Conservation (phyloP, 441 rosid species). For the Mallotus japonicus region DNA sequence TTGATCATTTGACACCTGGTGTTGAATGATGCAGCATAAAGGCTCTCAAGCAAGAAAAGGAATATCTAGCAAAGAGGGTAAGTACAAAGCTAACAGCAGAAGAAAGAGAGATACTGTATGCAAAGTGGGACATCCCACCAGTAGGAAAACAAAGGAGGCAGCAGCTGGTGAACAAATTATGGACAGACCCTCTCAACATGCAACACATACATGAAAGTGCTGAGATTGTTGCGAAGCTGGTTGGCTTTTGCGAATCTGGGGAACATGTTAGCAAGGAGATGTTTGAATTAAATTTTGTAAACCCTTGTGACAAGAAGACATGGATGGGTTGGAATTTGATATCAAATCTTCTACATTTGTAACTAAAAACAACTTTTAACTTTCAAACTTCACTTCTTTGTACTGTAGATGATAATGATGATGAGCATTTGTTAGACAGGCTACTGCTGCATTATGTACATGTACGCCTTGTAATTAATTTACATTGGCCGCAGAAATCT, state of each 20-base stretch:
- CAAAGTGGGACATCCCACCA: conserved; percentile 75
- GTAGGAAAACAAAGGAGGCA: conserved; percentile 85
- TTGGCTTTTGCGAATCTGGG: conserved; percentile 76
- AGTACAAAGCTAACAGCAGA: conserved; percentile 64
- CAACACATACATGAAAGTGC: conserved; percentile 75
- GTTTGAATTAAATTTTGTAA: conserved; percentile 74
- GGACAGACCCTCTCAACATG: conserved; percentile 83
- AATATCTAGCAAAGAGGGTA: conserved; percentile 75
- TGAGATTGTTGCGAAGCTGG: conserved; percentile 72
- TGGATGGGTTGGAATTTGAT: conserved; percentile 94
- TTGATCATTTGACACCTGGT: background rate
- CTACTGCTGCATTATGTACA: no score
- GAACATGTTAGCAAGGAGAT: conserved; percentile 81
- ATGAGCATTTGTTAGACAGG: background rate
- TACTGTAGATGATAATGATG: background rate
- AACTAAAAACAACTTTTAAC: background rate
- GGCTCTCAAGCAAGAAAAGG: conserved; percentile 85
- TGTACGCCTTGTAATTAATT: no score
- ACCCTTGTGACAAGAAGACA: conserved; percentile 73
- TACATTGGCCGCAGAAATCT: no score
- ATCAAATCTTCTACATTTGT: conserved; percentile 67
- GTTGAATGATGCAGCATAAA: conserved; percentile 45
- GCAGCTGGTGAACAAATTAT: conserved; percentile 75
- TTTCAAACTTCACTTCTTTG: background rate
- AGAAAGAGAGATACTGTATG: conserved; percentile 71